Evolutionary conservation across 306 rosid species (phyloP), one percentile per base, ranked within the genome.

Genomic region (Quercus wislizeni): DNA sequence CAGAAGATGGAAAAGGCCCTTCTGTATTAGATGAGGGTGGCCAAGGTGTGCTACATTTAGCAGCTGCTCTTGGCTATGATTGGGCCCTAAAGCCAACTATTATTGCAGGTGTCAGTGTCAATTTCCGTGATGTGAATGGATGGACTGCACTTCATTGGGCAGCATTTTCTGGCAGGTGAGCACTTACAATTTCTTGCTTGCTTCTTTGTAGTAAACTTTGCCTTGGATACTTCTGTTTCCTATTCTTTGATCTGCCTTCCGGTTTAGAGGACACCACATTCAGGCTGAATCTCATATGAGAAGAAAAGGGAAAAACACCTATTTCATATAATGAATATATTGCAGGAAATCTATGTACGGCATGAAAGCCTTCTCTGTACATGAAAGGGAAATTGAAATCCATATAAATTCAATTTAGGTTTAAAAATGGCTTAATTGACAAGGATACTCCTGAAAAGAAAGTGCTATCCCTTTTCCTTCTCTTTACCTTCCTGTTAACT

Each of bases 61-160:
- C 96, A 28, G 94, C 98, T 46, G 90, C 97, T 77, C 93, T 94
- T 80, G 96, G 91, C 71, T 94, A 90, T 74, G 88, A 92, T 82
- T 94, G 98, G 98, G 98, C 95, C 76, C 73, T 92, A 63, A 55
- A 81, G 76, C 97, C 98, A 6, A 88, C 91, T 70, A 75, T 82
- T 70, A 78, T 84, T 86, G 90, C 98, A 0, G 97, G 98, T 77
- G 93, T 90, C 20, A 89, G 86, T 74, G 90, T 94, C 73, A 94
- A 94, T 79, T 94, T 94, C 67, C 96, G 97, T 65, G 98, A 94
- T 79, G 86, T 79, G 76, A 86, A 94, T 85, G 98, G 97, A 78
- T 92, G 97, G 98, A 92, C 94, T 12, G 93, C 97, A 55, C 97
- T 94, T 84, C 98, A 94, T 78, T 94, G 98, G 98, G 98, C 98